Percentiles rank a stretch among this genome's conserved stretches.
These are phyloP conservation scores for Botryotinia convoluta DNA, from an alignment of 2,329 filamentous ascomycete species.

Conservation along the genomic window DNA sequence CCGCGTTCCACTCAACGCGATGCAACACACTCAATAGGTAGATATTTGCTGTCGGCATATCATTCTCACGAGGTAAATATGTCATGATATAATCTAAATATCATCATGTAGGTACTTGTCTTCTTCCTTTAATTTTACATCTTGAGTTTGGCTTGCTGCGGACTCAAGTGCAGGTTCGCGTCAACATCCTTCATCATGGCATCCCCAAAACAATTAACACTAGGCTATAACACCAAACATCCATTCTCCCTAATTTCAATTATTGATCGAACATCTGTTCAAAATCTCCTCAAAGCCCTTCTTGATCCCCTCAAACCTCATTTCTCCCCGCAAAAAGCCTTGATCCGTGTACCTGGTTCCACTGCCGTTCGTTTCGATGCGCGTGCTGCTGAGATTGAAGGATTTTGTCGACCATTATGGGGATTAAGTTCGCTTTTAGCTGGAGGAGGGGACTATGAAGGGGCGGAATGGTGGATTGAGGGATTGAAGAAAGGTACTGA, in stretches of 20 bases:
- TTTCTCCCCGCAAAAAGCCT: constrained; percentile 64
- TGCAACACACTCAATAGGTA: not conserved
- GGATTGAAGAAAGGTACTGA: constrained; percentile 71
- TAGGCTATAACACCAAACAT: constrained; percentile 54
- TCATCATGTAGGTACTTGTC: not conserved
- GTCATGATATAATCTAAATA: not conserved
- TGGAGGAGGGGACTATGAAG: constrained; percentile 63
- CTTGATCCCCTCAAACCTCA: constrained; percentile 70
- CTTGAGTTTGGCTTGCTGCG: not conserved
- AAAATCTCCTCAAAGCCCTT: constrained; percentile 59
- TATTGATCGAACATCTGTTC: constrained; percentile 53
- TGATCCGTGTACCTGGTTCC: constrained; percentile 64
- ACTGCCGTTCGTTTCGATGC: constrained; percentile 77
- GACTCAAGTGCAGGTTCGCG: not conserved
- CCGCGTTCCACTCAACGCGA: not conserved
- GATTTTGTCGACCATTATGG: constrained; percentile 62
- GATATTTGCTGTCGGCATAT: constrained; percentile 2
- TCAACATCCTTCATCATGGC: constrained; percentile 1
- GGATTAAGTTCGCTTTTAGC: constrained; percentile 68
- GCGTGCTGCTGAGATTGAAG: constrained; percentile 71
- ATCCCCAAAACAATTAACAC: constrained; percentile 30
- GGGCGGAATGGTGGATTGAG: constrained; percentile 64
- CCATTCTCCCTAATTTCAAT: constrained; percentile 55
- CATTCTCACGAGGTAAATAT: not conserved
- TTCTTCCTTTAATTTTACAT: not conserved